Evolutionary conservation across 176 grass and related monocot genomes (phyloP).

Genomic region (Musa schizocarpa): DNA sequence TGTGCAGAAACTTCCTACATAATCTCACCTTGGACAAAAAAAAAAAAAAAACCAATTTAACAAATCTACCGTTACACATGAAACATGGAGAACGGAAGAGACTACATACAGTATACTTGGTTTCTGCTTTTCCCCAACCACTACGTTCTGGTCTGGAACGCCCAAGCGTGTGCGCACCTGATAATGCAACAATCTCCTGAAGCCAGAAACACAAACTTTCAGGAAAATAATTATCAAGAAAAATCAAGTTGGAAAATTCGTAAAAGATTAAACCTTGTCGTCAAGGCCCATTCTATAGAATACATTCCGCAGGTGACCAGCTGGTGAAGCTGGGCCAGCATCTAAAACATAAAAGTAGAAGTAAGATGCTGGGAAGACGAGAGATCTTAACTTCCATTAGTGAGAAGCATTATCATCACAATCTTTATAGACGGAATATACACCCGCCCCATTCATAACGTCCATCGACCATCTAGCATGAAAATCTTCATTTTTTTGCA

Average conservation of each 20-base stretch:
- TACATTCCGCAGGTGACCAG: conserved; percentile 78
- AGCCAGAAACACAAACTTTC: conserved; percentile 6
- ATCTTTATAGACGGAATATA: background rate
- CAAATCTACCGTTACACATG: background rate
- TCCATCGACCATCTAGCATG: background rate
- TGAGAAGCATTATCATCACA: background rate
- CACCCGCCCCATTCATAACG: background rate
- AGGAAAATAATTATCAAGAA: background rate
- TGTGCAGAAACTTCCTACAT: background rate
- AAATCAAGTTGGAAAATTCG: conserved; percentile 21
- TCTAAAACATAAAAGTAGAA: conserved; percentile 31
- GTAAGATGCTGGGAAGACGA: background rate
- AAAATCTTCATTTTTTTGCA: no score
- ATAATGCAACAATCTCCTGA: conserved; percentile 87
- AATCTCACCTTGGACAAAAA: background rate
- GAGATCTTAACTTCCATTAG: background rate
- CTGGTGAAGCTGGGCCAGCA: conserved; percentile 79
- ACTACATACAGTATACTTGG: conserved; percentile 82
- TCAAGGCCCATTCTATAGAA: conserved; percentile 96
- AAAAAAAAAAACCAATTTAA: background rate
- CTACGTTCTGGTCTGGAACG: conserved; percentile 85
- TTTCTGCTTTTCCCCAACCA: conserved; percentile 95
- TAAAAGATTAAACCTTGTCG: conserved; percentile 50
- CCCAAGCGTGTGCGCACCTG: conserved; percentile 96
- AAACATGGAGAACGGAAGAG: conserved; percentile 13